Percentiles rank a stretch among this genome's conserved stretches.
phyloP scores from a whole-genome alignment of 2,329 filamentous ascomycete species.

The Paramyrothecium sp. region DNA sequence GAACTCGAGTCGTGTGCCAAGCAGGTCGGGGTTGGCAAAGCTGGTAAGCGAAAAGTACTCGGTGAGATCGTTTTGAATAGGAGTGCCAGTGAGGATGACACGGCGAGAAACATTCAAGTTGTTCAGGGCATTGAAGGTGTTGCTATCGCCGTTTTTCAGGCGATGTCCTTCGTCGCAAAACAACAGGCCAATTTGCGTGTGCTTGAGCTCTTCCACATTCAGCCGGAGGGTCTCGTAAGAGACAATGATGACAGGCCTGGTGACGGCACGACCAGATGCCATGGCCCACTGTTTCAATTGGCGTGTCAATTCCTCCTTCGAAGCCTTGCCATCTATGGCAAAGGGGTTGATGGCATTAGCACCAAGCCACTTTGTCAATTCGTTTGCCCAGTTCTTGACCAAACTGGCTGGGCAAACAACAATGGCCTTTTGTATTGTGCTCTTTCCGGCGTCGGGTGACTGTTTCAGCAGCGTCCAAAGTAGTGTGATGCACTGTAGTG shows the following conservation, averaged over 20 bases:
- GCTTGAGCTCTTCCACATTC: constrained; percentile 85
- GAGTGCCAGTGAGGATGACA: constrained; percentile 94
- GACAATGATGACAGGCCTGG: constrained; percentile 91
- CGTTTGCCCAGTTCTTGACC: constrained; percentile 97
- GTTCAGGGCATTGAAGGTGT: constrained; percentile 90
- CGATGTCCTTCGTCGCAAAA: constrained; percentile 97
- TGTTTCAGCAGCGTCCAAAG: constrained; percentile 98
- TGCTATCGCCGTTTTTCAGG: constrained; percentile 93
- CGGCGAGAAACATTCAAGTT: constrained; percentile 85
- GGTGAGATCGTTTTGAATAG: constrained; percentile 97
- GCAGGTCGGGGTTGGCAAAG: constrained; percentile 90
- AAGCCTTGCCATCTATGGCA: constrained; percentile 93
- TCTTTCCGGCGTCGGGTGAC: constrained; percentile 89
- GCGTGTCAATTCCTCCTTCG: constrained; percentile 86
- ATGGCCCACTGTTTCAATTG: constrained; percentile 96
- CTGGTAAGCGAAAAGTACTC: constrained; percentile 96
- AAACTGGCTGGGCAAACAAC: constrained; percentile 96
- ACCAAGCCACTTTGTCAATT: constrained; percentile 94
- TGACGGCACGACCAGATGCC: constrained; percentile 82
- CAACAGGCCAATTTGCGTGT: constrained; percentile 87
- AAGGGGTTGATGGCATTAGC: constrained; percentile 89
- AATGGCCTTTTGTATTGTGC: constrained; percentile 93
- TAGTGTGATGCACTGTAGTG: constrained; percentile 91
- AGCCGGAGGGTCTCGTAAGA: constrained; percentile 95
- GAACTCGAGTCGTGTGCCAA: constrained; percentile 87